Conservation (phyloP, 2,329 filamentous ascomycete genomes). For the Neofusicoccum parvum region DNA sequence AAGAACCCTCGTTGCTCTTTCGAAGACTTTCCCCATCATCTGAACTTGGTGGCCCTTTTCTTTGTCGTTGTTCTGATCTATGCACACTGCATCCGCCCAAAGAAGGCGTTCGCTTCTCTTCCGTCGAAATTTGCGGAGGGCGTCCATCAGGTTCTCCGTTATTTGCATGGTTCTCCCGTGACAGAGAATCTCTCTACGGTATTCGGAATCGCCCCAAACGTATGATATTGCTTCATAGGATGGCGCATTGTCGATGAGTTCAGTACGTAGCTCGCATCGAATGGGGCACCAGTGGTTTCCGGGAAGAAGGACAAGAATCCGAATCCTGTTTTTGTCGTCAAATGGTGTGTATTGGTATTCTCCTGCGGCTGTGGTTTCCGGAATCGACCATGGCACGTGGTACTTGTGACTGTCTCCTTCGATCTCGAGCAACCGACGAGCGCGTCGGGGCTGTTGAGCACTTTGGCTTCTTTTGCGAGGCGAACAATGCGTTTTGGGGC, state of each 20-base stretch:
- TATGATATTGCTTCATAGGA: slow-evolving; percentile 25
- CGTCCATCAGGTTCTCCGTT: not conserved
- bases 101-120: slow-evolving; percentile 6
- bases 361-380: too few species aligned
- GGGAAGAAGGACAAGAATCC: not conserved
- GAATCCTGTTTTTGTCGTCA: not conserved
- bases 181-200: not conserved
- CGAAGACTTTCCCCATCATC: slow-evolving; percentile 17
- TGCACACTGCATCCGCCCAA: slow-evolving; percentile 24
- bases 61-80: slow-evolving; percentile 19
- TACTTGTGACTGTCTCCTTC: too few species aligned
- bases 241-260: not conserved
- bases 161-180: slow-evolving; percentile 4
- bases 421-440: too few species aligned
- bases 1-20: slow-evolving; percentile 6
- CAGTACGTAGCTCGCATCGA: not conserved
- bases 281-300: not conserved
- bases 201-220: slow-evolving; percentile 16
- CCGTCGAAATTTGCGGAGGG: slow-evolving; percentile 9
- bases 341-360: not conserved
- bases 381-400: too few species aligned
- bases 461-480: too few species aligned
- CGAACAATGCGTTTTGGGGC: not conserved
- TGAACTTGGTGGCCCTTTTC: slow-evolving; percentile 22
- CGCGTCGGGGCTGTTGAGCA: not conserved